A percentile compares a stretch with the other conserved stretches of the same genome.
phyloP scores from a whole-genome alignment of 305 asterid species.

The Rubia occidens region DNA sequence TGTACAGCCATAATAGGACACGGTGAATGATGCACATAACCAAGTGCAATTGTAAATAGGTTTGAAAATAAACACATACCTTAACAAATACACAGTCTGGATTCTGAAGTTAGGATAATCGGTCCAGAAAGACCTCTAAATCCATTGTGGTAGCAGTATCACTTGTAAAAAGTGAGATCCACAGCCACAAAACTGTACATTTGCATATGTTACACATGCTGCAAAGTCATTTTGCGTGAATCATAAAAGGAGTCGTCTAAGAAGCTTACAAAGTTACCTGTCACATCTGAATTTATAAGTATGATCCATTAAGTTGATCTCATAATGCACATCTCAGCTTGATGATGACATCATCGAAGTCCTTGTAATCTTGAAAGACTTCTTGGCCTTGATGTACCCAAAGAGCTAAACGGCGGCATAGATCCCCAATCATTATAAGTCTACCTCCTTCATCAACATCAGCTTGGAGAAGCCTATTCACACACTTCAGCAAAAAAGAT shows the following conservation, averaged over 20 bases:
- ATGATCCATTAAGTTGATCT: slow-evolving; percentile 6
- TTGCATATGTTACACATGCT: neutral
- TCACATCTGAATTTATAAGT: neutral
- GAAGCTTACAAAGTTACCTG: neutral
- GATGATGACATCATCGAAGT: slow-evolving; percentile 32
- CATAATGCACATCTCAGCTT: slow-evolving; percentile 30
- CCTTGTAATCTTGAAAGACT: slow-evolving; percentile 33
- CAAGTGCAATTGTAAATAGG: slow-evolving; percentile 13
- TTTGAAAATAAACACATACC: neutral
- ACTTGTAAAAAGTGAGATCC: neutral
- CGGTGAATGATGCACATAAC: neutral
- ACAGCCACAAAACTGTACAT: neutral
- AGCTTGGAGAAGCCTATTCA: slow-evolving; percentile 40
- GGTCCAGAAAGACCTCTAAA: neutral
- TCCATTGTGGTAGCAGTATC: neutral
- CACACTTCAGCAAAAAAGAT: slow-evolving; percentile 47
- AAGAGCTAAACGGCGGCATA: slow-evolving; percentile 33
- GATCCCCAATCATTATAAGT: slow-evolving; percentile 37
- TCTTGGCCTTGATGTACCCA: slow-evolving; percentile 56
- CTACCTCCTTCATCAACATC: slow-evolving; percentile 23
- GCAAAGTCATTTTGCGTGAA: too few relatives aligned
- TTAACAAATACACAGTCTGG: too few relatives aligned
- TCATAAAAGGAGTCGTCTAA: neutral
- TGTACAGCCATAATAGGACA: slow-evolving; percentile 6
- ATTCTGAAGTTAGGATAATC: neutral